These are phyloP conservation scores for Oidium heveae DNA, from an alignment of 2,329 filamentous ascomycete genomes.

Conservation along the genomic window DNA sequence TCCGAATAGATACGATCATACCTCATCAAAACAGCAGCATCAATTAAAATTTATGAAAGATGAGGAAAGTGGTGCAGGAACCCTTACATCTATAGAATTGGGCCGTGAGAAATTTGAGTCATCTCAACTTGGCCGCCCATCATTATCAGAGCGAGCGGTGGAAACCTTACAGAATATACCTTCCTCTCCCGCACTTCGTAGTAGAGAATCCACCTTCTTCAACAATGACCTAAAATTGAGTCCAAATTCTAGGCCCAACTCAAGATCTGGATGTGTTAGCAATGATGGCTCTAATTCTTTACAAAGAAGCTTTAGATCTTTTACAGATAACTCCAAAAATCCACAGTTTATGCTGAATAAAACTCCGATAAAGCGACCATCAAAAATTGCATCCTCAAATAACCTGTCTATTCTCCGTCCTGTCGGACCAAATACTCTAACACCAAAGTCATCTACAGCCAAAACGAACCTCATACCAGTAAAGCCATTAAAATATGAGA, in stretches of 20 bases:
- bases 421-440: constrained; percentile 14
- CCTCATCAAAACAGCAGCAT: not conserved
- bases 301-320: constrained; percentile 19
- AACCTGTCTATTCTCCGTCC: constrained; percentile 13
- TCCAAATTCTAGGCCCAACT: constrained; percentile 27
- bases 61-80: not conserved
- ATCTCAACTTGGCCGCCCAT: constrained; percentile 18
- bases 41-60: not conserved
- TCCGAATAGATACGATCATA: not conserved
- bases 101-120: not conserved
- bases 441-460: constrained; percentile 7
- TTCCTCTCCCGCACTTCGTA: constrained; percentile 45
- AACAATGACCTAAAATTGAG: constrained; percentile 26
- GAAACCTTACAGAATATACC: constrained; percentile 61
- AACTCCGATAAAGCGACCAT: constrained; percentile 18
- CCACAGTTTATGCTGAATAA: constrained; percentile 18
- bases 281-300: constrained; percentile 5
- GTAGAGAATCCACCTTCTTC: constrained; percentile 49
- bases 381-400: constrained; percentile 16
- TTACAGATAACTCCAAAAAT: constrained; percentile 20
- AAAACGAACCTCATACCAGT: not conserved
- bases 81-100: not conserved
- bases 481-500: constrained; percentile 15
- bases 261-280: constrained; percentile 22
- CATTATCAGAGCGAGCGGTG: constrained; percentile 61